These are phyloP conservation scores for Dendrobium huoshanense DNA, from an alignment of 106 monocot genomes.

Conservation along the genomic window DNA sequence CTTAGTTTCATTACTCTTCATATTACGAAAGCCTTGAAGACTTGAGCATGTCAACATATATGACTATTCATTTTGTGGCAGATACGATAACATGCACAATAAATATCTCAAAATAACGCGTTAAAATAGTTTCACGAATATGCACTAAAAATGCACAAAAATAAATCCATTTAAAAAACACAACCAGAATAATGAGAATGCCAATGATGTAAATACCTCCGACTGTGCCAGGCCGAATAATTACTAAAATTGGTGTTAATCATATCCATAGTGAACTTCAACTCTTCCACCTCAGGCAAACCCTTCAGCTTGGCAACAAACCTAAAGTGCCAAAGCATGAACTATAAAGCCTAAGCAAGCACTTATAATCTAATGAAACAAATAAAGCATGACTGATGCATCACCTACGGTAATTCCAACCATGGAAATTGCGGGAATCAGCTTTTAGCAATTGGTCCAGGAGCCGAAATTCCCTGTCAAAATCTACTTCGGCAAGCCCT, in stretches of 20 bases:
- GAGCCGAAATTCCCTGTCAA: conserved; percentile 61
- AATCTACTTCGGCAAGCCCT: conserved; percentile 35
- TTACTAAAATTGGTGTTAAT: conserved; percentile 91
- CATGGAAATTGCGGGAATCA: conserved; percentile 92
- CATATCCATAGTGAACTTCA: conserved; percentile 78
- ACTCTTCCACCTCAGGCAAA: conserved; percentile 64
- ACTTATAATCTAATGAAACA: not conserved
- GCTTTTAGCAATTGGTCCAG: conserved; percentile 61
- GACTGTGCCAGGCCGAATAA: conserved; percentile 96
- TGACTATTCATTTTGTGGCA: not conserved
- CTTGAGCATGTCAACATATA: not conserved
- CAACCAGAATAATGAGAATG: not conserved
- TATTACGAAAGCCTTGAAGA: not conserved
- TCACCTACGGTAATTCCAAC: conserved; percentile 91
- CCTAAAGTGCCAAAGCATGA: conserved; percentile 23
- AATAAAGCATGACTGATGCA: not conserved
- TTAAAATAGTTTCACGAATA: not conserved
- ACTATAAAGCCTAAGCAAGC: not conserved
- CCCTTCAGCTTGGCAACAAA: conserved; percentile 74
- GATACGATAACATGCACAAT: not conserved
- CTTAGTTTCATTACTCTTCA: not conserved
- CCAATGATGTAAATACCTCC: conserved; percentile 43
- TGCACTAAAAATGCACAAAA: not conserved
- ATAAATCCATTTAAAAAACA: not conserved
- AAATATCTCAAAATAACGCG: not conserved